These are phyloP conservation scores for Babesia gibsoni DNA, from an alignment of 169 alveolate genomes.

Conservation along the genomic window DNA sequence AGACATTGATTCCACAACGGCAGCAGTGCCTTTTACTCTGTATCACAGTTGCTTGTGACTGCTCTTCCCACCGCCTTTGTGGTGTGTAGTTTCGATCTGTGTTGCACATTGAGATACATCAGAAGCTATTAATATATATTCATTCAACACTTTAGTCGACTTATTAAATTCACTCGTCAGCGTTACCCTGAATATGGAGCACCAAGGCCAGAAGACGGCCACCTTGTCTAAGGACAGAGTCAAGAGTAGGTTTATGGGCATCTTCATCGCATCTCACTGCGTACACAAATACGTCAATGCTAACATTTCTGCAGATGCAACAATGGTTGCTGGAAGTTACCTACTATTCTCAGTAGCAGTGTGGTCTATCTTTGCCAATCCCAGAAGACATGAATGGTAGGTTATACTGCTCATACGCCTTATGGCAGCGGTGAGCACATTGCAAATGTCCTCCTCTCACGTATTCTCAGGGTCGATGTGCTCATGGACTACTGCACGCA, in stretches of 20 bases:
- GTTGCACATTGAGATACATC: no score
- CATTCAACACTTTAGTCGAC: no score
- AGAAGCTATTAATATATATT: no score
- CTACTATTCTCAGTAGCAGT: slow-evolving; percentile 64
- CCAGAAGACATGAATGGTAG: slow-evolving; percentile 66
- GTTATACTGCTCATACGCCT: not conserved
- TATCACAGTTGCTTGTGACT: no score
- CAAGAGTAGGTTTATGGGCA: not conserved
- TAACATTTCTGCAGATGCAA: slow-evolving; percentile 26
- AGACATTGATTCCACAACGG: no score
- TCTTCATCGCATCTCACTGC: not conserved
- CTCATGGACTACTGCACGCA: slow-evolving; percentile 62
- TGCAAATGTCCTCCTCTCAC: not conserved
- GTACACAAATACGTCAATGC: not conserved
- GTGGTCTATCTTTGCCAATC: slow-evolving; percentile 59
- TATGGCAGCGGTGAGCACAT: no score
- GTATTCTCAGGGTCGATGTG: slow-evolving; percentile 55
- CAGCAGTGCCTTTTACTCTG: no score
- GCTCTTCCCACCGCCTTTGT: no score
- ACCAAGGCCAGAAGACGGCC: no score
- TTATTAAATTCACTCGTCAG: no score
- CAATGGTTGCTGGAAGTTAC: slow-evolving; percentile 58
- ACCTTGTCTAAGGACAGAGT: slow-evolving; percentile 13
- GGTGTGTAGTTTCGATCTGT: no score
- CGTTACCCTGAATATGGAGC: no score